Evolutionary conservation across 768 basidiomycete genomes (phyloP), one percentile per base, ranked within the genome.

Genomic region (Tricholomella constricta): DNA sequence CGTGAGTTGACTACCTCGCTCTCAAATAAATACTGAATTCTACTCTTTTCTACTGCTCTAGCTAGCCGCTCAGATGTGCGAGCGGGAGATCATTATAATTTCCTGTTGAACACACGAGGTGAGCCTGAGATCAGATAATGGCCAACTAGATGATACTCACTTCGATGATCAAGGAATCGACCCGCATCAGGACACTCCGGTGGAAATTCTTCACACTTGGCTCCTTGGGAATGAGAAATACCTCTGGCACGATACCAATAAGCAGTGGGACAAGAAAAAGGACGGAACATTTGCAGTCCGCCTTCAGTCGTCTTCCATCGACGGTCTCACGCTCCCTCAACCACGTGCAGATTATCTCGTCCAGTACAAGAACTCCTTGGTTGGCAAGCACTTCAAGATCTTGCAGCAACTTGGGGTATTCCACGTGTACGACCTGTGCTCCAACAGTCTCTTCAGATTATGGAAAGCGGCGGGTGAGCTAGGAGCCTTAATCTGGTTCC

Each of bases 81-180:
- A 15, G 32, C 51, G 2, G 62, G 62, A 23, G 58, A 62, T 46
- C 62, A 64, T 54, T 64, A 52, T 31, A 69, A 65, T 54, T 36
- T 56, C 11, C 47, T 70, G 11, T 50, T 67, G n/a, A 23, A 44
- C n/a, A 57, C 53, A 17, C 35, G 48, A 57, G 61, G 62, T 65
- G 45, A 29, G 58, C 34, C 54, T 65, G n/a, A n/a, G n/a, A n/a
- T n/a, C n/a, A n/a, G n/a, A 31, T 6, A 31, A 31, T 6, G 11
- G 11, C 29, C 29, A 31, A 6, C 29, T 31, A 6, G 6, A 6
- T 31, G 29, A 31, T 31, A 6, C 11, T 31, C 11, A 31, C 6
- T 31, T 6, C 29, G 29, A 31, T 11, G 29, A 6, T 31, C 29
- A 31, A 31, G 34, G 34, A 12, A 3, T 35, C 4, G 34, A 35